Base-by-base conservation (phyloP, 805 yeast species). In the Lipomyces starkeyi region DNA sequence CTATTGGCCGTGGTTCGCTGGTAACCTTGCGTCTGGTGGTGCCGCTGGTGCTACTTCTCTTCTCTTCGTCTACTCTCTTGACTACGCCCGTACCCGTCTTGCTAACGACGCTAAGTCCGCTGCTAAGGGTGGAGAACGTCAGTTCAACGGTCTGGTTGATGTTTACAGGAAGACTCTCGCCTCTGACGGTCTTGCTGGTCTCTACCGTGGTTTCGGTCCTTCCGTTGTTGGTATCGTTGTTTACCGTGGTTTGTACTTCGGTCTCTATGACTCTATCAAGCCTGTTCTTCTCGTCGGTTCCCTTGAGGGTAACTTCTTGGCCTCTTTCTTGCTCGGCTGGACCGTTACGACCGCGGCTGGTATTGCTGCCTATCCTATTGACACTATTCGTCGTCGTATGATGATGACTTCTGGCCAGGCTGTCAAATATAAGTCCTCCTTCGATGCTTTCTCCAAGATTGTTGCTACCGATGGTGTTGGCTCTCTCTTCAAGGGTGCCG, bases 331-430 rank as follows among this genome's bases (percentile, higher is more conserved):
- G 80, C 88, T 93, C 82, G 98, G 98, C 85, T 93, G 98, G 98
- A 87, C 88, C 83, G 97, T 93, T 80, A 93, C 98, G 84, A 93
- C 97, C 76, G 97, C 93, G 89, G 97, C 98, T 80, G 93, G 97
- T 78, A 92, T 97, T 76, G 97, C 97, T 82, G 92, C 97, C 82
- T 93, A 93, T 90, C 98, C 98, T 88, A 91, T 93, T 84, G 98
- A 93, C 86, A 93, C 98, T 81, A 93, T 93, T 81, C 93, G 98
- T 90, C 92, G 98, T 91, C 92, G 98, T 91, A 93, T 93, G 98
- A 93, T 93, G 98, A 93, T 93, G 98, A 93, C 98, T 78, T 93
- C 98, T 77, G 98, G 98, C 84, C 97, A 92, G 86, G 97, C 97
- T 80, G 97, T 93, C 79, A 93, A 93, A 87, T 93, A 93, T 87